These are phyloP conservation scores for Casuarina cunninghamiana DNA, from an alignment of 306 rosid genomes.

Conservation along the genomic window DNA sequence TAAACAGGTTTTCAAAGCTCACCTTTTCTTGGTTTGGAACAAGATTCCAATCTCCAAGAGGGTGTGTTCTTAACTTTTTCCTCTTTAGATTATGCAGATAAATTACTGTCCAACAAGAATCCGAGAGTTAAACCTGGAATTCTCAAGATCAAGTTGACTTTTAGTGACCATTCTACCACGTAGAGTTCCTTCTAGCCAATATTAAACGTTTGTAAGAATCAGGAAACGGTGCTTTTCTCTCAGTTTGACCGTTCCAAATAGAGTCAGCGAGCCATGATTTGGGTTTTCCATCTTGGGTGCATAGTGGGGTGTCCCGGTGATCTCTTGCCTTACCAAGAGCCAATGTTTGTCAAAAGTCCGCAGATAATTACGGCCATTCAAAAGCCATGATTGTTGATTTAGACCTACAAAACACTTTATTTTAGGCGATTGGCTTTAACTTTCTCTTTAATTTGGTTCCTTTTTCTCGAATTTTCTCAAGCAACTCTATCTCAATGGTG, in stretches of 20 bases:
- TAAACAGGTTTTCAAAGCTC: not conserved
- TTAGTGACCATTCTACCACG: not conserved
- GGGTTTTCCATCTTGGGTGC: too few relatives aligned
- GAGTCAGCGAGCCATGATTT: not conserved
- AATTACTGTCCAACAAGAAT: not conserved
- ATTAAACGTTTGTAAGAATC: conserved; percentile 6
- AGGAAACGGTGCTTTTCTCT: conserved; percentile 30
- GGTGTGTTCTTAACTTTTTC: not conserved
- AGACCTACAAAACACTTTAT: conserved; percentile 34
- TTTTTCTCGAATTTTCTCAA: conserved; percentile 14
- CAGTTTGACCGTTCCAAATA: conserved; percentile 12
- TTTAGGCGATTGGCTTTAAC: conserved; percentile 33
- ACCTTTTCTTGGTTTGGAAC: not conserved
- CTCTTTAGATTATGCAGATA: not conserved
- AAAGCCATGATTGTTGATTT: conserved; percentile 43
- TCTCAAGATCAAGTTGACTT: not conserved
- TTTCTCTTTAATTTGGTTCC: conserved; percentile 24
- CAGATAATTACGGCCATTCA: conserved; percentile 37
- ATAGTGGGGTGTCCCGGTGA: conserved; percentile 14
- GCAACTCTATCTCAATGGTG: conserved; percentile 2
- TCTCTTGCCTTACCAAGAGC: not conserved
- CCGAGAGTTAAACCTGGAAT: not conserved
- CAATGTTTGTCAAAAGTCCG: conserved; percentile 34
- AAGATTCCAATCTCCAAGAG: not conserved
- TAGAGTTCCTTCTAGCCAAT: not conserved